Evolutionary conservation across 192 early-diverging fungal genomes (phyloP).

Genomic region (Entophlyctis helioformis): DNA sequence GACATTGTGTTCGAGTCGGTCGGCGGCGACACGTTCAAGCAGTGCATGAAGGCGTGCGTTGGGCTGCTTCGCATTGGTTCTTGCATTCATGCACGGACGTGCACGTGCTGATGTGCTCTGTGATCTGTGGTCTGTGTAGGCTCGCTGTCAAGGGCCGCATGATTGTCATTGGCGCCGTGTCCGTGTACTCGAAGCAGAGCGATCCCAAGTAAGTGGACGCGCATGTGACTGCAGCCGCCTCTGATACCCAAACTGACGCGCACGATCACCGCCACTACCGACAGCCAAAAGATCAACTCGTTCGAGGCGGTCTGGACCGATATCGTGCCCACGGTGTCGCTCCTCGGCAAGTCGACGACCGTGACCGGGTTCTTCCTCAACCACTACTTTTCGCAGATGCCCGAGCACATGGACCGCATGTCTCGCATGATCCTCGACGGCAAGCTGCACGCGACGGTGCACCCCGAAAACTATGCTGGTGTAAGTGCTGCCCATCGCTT

Average conservation of each 20-base stretch:
- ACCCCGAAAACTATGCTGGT: no score
- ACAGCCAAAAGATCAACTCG: no score
- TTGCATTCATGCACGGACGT: neutral
- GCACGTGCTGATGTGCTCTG: neutral
- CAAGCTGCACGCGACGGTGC: no score
- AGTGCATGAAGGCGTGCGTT: constrained; percentile 17
- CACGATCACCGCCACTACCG: neutral
- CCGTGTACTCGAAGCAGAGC: constrained; percentile 8
- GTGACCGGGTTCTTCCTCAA: constrained; percentile 45
- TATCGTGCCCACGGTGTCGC: constrained; percentile 23
- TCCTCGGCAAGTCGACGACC: constrained; percentile 34
- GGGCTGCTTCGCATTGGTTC: neutral
- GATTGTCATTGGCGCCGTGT: constrained; percentile 23
- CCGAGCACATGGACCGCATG: constrained; percentile 18
- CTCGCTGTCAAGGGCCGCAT: constrained; percentile 16
- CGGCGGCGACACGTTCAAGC: constrained; percentile 39
- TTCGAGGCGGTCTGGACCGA: constrained; percentile 26
- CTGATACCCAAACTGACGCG: no score
- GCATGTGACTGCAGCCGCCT: no score
- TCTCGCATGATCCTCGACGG: constrained; percentile 10
- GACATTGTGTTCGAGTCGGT: constrained; percentile 48
- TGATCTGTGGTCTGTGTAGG: neutral
- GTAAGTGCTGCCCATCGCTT: no score
- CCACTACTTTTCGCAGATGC: constrained; percentile 21
- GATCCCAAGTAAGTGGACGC: no score